Evolutionary conservation across 2,329 filamentous ascomycete genomes (phyloP).

Genomic region (Chaetomium strumarium): DNA sequence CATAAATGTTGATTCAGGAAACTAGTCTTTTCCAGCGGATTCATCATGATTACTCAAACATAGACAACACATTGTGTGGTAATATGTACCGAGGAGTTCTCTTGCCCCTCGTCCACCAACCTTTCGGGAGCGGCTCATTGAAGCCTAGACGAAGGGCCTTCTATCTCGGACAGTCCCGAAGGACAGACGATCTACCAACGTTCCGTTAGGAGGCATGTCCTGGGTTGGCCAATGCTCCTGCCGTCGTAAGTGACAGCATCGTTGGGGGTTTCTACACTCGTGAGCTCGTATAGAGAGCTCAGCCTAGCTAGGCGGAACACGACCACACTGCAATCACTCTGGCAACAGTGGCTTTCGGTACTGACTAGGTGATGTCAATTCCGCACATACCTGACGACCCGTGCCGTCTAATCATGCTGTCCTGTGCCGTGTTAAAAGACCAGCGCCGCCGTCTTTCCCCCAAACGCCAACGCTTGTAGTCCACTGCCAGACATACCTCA

Average conservation of each 20-base stretch:
- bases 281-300: not conserved
- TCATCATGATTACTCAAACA: not conserved
- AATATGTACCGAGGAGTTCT: slow-evolving; percentile 36
- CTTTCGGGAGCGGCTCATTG: slow-evolving; percentile 28
- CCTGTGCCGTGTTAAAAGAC: slow-evolving; percentile 14
- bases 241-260: slow-evolving; percentile 68
- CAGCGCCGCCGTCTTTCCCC: slow-evolving; percentile 15
- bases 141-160: slow-evolving; percentile 34
- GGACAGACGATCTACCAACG: slow-evolving; percentile 60
- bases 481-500: slow-evolving; percentile 19
- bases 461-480: slow-evolving; percentile 25
- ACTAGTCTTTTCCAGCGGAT: too few relatives aligned
- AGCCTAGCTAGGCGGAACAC: not conserved
- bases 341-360: slow-evolving; percentile 12
- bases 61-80: not conserved
- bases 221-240: slow-evolving; percentile 64
- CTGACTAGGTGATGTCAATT: slow-evolving; percentile 22
- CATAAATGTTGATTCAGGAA: too few relatives aligned
- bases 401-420: slow-evolving; percentile 19
- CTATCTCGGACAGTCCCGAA: slow-evolving; percentile 30
- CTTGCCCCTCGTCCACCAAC: slow-evolving; percentile 37
- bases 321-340: slow-evolving; percentile 4
- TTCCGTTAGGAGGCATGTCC: slow-evolving; percentile 73
- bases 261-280: slow-evolving; percentile 44
- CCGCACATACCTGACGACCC: slow-evolving; percentile 23